Percentiles rank a stretch among this genome's conserved stretches.
Evolutionary conservation across 768 basidiomycete genomes (phyloP).

Genomic region (Pleurotus tuoliensis): DNA sequence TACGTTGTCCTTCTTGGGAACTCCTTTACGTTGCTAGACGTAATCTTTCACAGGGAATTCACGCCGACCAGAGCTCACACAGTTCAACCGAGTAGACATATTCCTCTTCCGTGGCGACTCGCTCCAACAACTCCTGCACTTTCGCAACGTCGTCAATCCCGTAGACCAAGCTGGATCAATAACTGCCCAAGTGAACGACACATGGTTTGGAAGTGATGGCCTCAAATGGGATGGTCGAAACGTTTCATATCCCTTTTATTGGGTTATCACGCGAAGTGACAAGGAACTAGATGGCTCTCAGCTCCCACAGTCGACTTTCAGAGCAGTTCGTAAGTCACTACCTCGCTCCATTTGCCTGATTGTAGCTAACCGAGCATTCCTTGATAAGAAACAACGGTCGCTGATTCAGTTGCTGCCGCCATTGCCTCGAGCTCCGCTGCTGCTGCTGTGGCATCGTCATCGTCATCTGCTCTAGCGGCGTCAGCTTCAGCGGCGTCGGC

Average conservation of each 20-base stretch:
- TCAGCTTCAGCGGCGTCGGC: constrained; percentile 23
- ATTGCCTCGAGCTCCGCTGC: constrained; percentile 39
- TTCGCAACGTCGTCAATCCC: constrained; percentile 38
- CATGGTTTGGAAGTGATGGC: constrained; percentile 66
- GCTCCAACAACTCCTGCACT: constrained; percentile 41
- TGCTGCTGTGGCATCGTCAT: constrained; percentile 30
- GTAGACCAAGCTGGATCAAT: constrained; percentile 50
- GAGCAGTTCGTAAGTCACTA: constrained; percentile 67
- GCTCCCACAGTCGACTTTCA: constrained; percentile 68
- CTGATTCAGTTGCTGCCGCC: constrained; percentile 61
- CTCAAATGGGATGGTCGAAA: constrained; percentile 44
- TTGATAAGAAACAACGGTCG: constrained; percentile 65
- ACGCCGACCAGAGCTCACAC: constrained; percentile 59
- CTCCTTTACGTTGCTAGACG: constrained; percentile 11
- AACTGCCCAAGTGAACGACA: constrained; percentile 61
- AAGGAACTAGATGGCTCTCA: constrained; percentile 53
- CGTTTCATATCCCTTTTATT: constrained; percentile 69
- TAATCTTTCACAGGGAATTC: constrained; percentile 60
- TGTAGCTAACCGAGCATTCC: too few species aligned
- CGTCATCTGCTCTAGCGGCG: constrained; percentile 44
- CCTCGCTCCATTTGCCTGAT: too few species aligned
- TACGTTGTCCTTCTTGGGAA: constrained; percentile 37
- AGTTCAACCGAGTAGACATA: constrained; percentile 63
- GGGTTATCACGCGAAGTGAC: constrained; percentile 66
- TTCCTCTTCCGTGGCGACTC: constrained; percentile 78